phyloP scores from a whole-genome alignment of 805 yeast genomes.

The Candida patagonica region DNA sequence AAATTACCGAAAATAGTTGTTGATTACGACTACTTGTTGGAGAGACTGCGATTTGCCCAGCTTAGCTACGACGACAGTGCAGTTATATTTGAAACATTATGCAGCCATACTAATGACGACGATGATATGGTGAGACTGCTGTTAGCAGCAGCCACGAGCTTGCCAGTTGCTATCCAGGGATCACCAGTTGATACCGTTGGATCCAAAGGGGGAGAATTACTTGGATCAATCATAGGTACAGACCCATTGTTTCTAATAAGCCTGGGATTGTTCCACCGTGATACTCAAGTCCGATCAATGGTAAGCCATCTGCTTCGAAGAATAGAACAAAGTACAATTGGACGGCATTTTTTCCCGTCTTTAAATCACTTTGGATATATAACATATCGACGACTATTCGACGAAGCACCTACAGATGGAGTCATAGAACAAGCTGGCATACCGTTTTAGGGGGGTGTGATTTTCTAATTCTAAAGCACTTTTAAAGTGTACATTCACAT shows the following conservation, averaged over 20 bases:
- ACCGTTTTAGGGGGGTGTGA: conserved; percentile 3
- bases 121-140: conserved; percentile 24
- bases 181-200: not conserved
- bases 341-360: conserved; percentile 19
- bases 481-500: not conserved
- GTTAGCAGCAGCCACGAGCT: conserved; percentile 15
- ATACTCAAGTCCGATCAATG: conserved; percentile 17
- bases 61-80: conserved; percentile 21
- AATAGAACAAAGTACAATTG: conserved; percentile 23
- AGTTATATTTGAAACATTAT: conserved; percentile 17
- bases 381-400: conserved; percentile 16
- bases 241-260: conserved; percentile 22
- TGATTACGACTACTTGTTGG: conserved; percentile 24
- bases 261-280: conserved; percentile 26
- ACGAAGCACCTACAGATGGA: conserved; percentile 8
- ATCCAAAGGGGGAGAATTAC: not conserved
- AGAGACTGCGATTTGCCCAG: conserved; percentile 16
- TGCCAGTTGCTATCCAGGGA: not conserved
- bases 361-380: conserved; percentile 20
- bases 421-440: conserved; percentile 7
- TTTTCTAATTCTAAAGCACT: not conserved
- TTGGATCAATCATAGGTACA: too few relatives aligned
- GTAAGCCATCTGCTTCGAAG: conserved; percentile 19
- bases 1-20: conserved; percentile 18
- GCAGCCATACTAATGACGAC: conserved; percentile 18